These are phyloP conservation scores for Mycena latifolia DNA, from an alignment of 768 basidiomycete species.

Conservation along the genomic window DNA sequence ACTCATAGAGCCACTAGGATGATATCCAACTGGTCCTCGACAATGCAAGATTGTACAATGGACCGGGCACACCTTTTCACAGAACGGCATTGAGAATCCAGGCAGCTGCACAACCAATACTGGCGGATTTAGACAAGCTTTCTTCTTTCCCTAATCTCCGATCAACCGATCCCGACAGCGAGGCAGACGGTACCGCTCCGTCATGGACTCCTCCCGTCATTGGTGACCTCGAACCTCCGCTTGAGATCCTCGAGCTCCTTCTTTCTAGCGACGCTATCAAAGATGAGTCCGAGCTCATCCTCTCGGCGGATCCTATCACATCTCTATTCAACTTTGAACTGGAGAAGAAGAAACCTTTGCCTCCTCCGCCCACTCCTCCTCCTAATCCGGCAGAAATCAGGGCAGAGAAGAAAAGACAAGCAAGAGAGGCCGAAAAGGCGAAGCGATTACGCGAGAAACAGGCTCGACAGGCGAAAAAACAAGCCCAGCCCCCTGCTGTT, in stretches of 20 bases:
- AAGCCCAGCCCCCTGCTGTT: background rate
- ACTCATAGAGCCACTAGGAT: constrained; percentile 54
- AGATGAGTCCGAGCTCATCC: constrained; percentile 64
- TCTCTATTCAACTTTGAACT: constrained; percentile 80
- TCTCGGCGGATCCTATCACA: constrained; percentile 69
- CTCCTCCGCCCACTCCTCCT: constrained; percentile 61
- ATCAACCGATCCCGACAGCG: background rate
- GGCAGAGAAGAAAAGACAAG: constrained; percentile 41
- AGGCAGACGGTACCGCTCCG: background rate
- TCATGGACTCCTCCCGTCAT: constrained; percentile 44
- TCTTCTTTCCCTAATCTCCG: constrained; percentile 29
- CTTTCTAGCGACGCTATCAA: constrained; percentile 64
- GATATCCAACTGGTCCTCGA: constrained; percentile 88
- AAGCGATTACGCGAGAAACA: background rate
- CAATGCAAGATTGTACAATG: constrained; percentile 92
- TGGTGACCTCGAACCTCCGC: constrained; percentile 83
- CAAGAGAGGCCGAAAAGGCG: constrained; percentile 16
- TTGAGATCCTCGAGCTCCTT: constrained; percentile 68
- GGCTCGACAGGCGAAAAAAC: constrained; percentile 31
- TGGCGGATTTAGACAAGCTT: constrained; percentile 55
- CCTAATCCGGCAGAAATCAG: constrained; percentile 42
- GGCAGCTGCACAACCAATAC: constrained; percentile 51
- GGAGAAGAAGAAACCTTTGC: constrained; percentile 69
- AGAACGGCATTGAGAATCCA: constrained; percentile 77
- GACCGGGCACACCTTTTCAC: constrained; percentile 76